Evolutionary conservation across 305 asterid species (phyloP).

Genomic region (Plantago lanceolata): DNA sequence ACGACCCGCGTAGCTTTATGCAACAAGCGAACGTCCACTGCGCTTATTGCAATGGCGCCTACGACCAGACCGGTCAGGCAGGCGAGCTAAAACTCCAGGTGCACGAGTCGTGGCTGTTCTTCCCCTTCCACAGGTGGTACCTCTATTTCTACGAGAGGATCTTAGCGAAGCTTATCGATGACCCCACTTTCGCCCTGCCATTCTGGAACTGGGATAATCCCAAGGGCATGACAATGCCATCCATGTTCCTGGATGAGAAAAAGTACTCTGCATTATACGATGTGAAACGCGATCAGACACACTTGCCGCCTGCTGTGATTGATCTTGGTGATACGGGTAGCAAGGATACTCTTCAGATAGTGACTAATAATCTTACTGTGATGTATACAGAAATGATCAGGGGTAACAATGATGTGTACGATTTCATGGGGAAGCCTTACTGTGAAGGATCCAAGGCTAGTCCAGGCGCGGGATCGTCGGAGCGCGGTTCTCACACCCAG

Average conservation of each 20-base stretch:
- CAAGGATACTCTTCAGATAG: neutral
- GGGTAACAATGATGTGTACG: neutral
- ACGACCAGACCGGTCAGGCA: neutral
- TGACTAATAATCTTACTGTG: conserved; percentile 15
- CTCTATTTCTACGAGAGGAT: neutral
- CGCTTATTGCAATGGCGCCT: neutral
- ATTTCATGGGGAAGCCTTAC: conserved; percentile 23
- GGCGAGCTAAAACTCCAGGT: neutral
- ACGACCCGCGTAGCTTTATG: neutral
- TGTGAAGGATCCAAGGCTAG: neutral
- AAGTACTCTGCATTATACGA: neutral
- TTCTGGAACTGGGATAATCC: neutral
- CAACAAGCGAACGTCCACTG: neutral
- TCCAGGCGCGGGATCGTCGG: neutral
- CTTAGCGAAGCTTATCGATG: neutral
- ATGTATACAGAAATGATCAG: conserved; percentile 28
- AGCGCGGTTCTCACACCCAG: neutral
- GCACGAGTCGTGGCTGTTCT: neutral
- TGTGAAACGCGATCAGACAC: neutral
- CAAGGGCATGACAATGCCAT: neutral
- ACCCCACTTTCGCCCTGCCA: neutral
- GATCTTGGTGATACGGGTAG: neutral
- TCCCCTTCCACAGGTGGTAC: conserved; percentile 8
- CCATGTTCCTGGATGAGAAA: neutral
- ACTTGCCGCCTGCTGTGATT: neutral